Evolutionary conservation across 23 red algal genomes (phyloP).

Genomic region (Gracilaria domingensis): DNA sequence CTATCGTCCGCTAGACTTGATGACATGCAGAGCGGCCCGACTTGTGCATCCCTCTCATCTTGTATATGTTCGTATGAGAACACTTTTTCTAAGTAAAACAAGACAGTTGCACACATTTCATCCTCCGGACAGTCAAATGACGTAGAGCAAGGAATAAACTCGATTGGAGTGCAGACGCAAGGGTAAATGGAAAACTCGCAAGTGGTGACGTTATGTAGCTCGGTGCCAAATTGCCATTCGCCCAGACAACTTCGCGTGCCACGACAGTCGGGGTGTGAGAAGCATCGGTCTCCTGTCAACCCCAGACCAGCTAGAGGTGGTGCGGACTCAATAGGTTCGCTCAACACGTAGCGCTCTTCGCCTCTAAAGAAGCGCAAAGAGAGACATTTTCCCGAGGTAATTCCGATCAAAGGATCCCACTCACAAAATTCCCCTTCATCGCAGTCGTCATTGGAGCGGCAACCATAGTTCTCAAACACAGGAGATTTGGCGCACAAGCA

Average conservation of each 20-base stretch:
- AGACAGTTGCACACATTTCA: background rate
- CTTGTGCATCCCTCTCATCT: background rate
- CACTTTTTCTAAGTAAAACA: background rate
- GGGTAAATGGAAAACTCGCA: background rate
- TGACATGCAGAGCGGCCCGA: constrained; percentile 2
- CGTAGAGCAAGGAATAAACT: background rate
- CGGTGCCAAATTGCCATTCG: background rate
- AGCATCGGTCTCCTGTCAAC: no score
- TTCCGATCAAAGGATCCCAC: background rate
- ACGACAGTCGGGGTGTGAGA: background rate
- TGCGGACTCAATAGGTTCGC: background rate
- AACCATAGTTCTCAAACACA: no score
- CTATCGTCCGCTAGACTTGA: background rate
- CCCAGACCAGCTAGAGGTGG: background rate
- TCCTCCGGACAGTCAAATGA: no score
- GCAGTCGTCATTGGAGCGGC: background rate
- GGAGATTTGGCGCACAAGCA: no score
- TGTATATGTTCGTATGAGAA: background rate
- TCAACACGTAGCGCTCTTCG: background rate
- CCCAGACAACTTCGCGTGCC: background rate
- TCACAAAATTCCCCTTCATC: background rate
- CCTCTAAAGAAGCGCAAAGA: background rate
- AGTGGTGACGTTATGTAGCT: background rate
- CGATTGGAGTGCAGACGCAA: background rate
- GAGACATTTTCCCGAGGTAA: background rate